A percentile compares a stretch with the other conserved stretches of the same genome.
Evolutionary conservation across 306 rosid species (phyloP).

Genomic region (Casuarina cunninghamiana): DNA sequence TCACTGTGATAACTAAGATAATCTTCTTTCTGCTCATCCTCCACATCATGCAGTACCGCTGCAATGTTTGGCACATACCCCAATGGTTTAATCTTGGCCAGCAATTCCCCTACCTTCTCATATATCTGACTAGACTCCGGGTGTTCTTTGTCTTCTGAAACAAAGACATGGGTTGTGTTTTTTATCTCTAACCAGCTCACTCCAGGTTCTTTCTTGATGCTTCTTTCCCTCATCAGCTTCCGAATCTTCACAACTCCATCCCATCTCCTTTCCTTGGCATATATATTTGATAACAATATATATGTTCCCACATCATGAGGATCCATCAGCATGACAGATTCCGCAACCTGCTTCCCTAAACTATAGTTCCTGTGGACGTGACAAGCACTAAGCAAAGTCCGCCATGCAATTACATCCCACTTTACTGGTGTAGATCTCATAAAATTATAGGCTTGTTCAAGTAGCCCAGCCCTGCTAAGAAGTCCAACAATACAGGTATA

Average conservation of each 20-base stretch:
- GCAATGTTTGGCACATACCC: conserved; percentile 40
- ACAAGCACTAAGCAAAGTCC: conserved; percentile 42
- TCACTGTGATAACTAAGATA: conserved; percentile 40
- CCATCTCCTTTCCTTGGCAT: conserved; percentile 45
- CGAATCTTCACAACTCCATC: conserved; percentile 43
- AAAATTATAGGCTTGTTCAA: conserved; percentile 37
- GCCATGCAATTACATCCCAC: conserved; percentile 46
- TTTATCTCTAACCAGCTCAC: conserved; percentile 47
- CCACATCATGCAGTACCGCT: conserved; percentile 6
- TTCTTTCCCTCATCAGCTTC: conserved; percentile 39
- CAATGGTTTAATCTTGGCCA: conserved; percentile 33
- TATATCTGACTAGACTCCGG: conserved; percentile 34
- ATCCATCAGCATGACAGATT: conserved; percentile 31
- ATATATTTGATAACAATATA: conserved; percentile 40
- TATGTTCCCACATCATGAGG: conserved; percentile 43
- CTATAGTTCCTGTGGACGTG: conserved; percentile 31
- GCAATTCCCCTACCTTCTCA: conserved; percentile 36
- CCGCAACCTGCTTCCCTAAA: conserved; percentile 35
- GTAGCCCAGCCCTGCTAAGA: conserved; percentile 40
- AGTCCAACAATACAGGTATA: conserved; percentile 42
- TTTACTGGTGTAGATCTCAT: conserved; percentile 29
- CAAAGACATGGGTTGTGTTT: conserved; percentile 36
- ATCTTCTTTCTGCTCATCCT: conserved; percentile 44
- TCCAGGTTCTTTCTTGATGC: conserved; percentile 47
- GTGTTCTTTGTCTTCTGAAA: conserved; percentile 38